phyloP scores from a whole-genome alignment of 352 stramenopile genomes.

The Globisporangium sylvaticum region DNA sequence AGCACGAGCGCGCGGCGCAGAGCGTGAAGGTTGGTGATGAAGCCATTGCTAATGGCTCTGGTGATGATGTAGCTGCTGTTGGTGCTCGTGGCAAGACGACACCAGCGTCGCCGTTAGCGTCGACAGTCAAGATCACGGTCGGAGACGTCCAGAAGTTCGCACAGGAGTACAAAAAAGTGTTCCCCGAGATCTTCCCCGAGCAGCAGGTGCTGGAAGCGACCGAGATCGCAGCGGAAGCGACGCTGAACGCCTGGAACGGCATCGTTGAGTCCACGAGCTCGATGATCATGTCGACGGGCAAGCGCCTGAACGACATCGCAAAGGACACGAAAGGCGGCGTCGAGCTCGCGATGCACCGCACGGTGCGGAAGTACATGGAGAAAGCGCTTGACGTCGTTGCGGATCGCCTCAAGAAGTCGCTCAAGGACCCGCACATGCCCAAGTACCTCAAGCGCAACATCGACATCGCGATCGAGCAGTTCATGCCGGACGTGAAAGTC shows the following conservation, averaged over 20 bases:
- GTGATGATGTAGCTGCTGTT: neutral
- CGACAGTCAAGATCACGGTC: slow-evolving; percentile 32
- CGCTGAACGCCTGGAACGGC: slow-evolving; percentile 42
- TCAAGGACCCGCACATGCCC: slow-evolving; percentile 86
- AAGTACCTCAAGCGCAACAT: slow-evolving; percentile 82
- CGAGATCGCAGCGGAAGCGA: slow-evolving; percentile 38
- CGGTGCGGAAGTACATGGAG: slow-evolving; percentile 72
- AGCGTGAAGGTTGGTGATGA: neutral
- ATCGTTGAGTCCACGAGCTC: slow-evolving; percentile 74
- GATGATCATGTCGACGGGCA: slow-evolving; percentile 77
- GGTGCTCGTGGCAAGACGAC: neutral
- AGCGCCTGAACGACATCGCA: slow-evolving; percentile 78
- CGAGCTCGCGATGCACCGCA: slow-evolving; percentile 77
- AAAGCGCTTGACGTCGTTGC: slow-evolving; percentile 75
- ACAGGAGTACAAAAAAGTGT: slow-evolving; percentile 80
- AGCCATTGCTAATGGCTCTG: neutral
- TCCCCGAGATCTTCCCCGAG: slow-evolving; percentile 73
- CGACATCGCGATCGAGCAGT: slow-evolving; percentile 79
- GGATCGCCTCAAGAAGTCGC: slow-evolving; percentile 58
- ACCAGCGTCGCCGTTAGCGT: neutral
- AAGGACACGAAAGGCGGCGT: slow-evolving; percentile 84
- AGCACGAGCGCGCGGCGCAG: slow-evolving; percentile 10
- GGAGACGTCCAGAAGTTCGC: slow-evolving; percentile 72
- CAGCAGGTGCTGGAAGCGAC: slow-evolving; percentile 56
- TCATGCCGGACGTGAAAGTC: slow-evolving; percentile 88